Base-by-base conservation (phyloP, 148 eudicot species). In the Chenopodium formosanum region DNA sequence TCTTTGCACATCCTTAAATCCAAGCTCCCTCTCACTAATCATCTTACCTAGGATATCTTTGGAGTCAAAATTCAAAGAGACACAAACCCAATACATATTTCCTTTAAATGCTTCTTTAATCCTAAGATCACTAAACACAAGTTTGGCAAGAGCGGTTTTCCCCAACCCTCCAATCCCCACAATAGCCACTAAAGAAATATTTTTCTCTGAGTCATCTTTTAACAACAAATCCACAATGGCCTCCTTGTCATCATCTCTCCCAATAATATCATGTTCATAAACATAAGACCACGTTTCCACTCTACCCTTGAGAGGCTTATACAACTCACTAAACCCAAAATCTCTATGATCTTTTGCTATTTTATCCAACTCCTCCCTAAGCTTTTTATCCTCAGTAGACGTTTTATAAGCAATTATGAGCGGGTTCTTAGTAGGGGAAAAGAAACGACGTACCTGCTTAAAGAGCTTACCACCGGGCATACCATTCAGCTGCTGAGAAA, bases 101-200 rank as follows among this genome's bases (percentile, higher is more conserved):
- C 0, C 11, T 37, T 4, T 4, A 2, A 48, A 48, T 48, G 52
- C 13, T 11, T 0, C 52, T 48, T 11, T 48, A 48, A 48, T 48
- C 13, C 13, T 48, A 48, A 0, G 52, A 48, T 48, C 52, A 48
- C 13, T 48, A 48, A 9, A 48, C 52, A 48, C 81, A 19, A 66
- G 67, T 27, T 78, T 46, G 2, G 81, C 81, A 62, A 78, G 48
- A 47, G 81, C 13, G 1, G 81, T 78, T 67, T 78, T 46, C 11
- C 74, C 74, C 37, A 70, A 40, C 20, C 74, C 74, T 70, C 52
- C 52, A 48, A 48, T 48, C 52, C 74, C 74, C 10, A 70, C 48
- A 14, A 70, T 7, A 32, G 74, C 14, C 4, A 70, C 44, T 37
- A 70, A 48, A 48, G 13, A 48, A 0, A 48, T 48, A 9, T 48